Evolutionary conservation across 1,139 yeast genomes (phyloP).

Genomic region (Kodamaea alishanica): DNA sequence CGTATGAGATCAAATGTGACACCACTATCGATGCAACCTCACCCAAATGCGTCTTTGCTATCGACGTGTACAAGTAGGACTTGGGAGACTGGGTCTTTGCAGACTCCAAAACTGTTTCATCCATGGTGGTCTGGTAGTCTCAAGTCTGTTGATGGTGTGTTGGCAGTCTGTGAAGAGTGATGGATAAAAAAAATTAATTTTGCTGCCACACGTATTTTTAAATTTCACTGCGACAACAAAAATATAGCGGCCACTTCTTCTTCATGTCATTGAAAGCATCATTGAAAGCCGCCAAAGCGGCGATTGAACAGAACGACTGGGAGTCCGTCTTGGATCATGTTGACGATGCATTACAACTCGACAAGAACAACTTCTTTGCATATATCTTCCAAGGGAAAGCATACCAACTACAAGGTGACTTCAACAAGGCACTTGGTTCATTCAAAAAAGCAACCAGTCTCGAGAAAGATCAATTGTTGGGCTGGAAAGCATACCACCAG

Average conservation of each 20-base stretch:
- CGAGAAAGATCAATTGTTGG: constrained; percentile 54
- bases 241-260: not conserved
- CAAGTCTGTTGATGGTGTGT: not conserved
- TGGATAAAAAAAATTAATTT: not conserved
- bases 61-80: constrained; percentile 52
- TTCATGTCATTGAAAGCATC: constrained; percentile 28
- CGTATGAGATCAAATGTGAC: constrained; percentile 55
- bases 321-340: constrained; percentile 54
- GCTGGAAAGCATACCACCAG: constrained; percentile 77
- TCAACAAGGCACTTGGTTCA: constrained; percentile 42
- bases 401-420: constrained; percentile 39
- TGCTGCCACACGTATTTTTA: not conserved
- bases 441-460: constrained; percentile 55
- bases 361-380: constrained; percentile 61
- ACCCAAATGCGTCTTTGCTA: constrained; percentile 58
- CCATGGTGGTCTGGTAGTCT: constrained; percentile 11
- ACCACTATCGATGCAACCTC: constrained; percentile 58
- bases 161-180: no score
- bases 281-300: constrained; percentile 58
- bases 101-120: constrained; percentile 17
- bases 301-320: constrained; percentile 55
- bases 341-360: constrained; percentile 50
- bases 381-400: constrained; percentile 62
- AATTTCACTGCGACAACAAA: not conserved
- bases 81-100: constrained; percentile 57